These are phyloP conservation scores for Dioscorea alata DNA, from an alignment of 106 monocot genomes.

Conservation along the genomic window DNA sequence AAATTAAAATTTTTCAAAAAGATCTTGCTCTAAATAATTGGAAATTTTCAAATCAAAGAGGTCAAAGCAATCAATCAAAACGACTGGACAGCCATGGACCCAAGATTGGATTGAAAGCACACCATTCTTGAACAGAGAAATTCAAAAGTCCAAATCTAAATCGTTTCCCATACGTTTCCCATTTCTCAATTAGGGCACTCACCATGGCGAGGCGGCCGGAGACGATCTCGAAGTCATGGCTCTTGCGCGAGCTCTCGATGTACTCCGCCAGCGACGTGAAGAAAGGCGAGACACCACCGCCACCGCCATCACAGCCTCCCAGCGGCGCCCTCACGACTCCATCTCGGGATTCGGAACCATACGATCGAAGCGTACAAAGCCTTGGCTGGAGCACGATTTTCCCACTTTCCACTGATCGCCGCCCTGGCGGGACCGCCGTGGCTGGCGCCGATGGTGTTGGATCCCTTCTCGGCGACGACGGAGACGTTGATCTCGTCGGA, in stretches of 20 bases:
- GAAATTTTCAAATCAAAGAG: no score
- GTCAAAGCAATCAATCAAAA: no score
- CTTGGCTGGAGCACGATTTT: slow-evolving; percentile 44
- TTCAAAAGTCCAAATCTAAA: no score
- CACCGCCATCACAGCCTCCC: slow-evolving; percentile 1
- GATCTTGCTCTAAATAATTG: no score
- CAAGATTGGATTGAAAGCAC: no score
- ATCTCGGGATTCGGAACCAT: slow-evolving; percentile 6
- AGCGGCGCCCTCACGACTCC: slow-evolving; percentile 10
- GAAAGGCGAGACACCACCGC: slow-evolving; percentile 29
- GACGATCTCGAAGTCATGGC: slow-evolving; percentile 85
- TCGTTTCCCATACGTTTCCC: no score
- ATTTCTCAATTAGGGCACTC: not conserved
- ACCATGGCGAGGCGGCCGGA: slow-evolving; percentile 98
- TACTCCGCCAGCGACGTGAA: slow-evolving; percentile 83
- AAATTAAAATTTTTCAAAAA: no score
- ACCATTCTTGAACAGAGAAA: no score
- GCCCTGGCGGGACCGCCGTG: not conserved
- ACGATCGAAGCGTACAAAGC: slow-evolving; percentile 37
- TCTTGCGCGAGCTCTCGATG: slow-evolving; percentile 72
- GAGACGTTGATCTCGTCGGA: not conserved
- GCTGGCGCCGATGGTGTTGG: not conserved
- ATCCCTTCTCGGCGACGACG: not conserved
- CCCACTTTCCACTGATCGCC: not conserved
- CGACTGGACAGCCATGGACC: no score